These are phyloP conservation scores for Aspergillus affinis DNA, from an alignment of 495 filamentous ascomycete genomes.

Conservation along the genomic window DNA sequence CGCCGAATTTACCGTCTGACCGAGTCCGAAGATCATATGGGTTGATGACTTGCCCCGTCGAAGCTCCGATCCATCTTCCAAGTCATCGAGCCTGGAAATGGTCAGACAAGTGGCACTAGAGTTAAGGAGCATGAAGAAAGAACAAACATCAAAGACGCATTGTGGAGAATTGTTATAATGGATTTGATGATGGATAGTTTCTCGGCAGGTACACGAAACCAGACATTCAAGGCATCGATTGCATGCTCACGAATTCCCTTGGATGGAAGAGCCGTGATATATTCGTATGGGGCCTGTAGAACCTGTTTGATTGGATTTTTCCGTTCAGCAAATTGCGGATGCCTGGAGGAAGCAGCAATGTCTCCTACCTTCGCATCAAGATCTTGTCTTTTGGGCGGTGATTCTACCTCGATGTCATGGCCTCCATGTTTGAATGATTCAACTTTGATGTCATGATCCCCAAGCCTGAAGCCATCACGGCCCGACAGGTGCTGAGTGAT, in stretches of 20 bases:
- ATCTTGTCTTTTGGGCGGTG: too few species aligned
- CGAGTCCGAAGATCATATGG: constrained; percentile 3
- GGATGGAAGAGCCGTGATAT: constrained; percentile 6
- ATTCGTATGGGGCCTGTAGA: constrained; percentile 6
- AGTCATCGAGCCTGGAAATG: constrained; percentile 8
- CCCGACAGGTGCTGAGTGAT: too few species aligned
- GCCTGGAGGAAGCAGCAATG: too few species aligned
- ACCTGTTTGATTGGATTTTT: background rate
- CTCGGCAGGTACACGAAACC: background rate
- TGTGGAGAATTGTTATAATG: constrained; percentile 6
- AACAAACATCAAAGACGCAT: constrained; percentile 8
- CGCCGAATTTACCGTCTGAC: constrained; percentile 11
- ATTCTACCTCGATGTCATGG: too few species aligned
- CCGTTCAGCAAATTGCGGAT: too few species aligned
- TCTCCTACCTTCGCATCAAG: too few species aligned
- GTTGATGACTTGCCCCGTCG: constrained; percentile 8
- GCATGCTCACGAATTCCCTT: constrained; percentile 7
- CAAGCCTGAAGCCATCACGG: too few species aligned
- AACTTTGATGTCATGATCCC: too few species aligned
- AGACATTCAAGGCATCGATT: constrained; percentile 6
- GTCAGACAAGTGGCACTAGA: too few species aligned
- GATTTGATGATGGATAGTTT: constrained; percentile 2
- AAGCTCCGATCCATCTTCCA: constrained; percentile 5
- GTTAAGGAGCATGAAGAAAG: background rate
- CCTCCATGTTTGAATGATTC: too few species aligned